Evolutionary conservation across 768 basidiomycete genomes (phyloP).

Genomic region (Trametes villosa): DNA sequence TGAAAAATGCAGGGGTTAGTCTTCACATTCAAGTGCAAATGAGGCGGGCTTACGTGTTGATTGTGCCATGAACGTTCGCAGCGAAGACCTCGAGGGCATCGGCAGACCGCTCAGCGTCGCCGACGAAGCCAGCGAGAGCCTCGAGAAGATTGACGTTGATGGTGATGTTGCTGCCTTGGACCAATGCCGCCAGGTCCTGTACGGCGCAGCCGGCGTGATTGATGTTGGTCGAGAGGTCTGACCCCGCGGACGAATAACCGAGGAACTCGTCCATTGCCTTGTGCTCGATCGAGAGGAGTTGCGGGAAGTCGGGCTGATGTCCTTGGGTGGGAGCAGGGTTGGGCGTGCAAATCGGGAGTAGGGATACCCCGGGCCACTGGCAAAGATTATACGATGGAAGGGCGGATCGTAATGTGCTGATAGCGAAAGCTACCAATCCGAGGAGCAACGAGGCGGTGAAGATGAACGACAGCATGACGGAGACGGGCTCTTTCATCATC

Average conservation of each 20-base stretch:
- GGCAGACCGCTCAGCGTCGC: constrained; percentile 61
- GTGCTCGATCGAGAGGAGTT: constrained; percentile 60
- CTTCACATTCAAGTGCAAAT: not conserved
- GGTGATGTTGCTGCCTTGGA: constrained; percentile 63
- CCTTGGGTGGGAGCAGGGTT: not conserved
- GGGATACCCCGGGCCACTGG: not conserved
- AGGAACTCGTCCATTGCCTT: constrained; percentile 64
- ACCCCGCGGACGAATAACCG: constrained; percentile 58
- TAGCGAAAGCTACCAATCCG: not conserved
- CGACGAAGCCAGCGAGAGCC: constrained; percentile 55
- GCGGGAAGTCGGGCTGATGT: constrained; percentile 52
- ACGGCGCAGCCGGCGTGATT: constrained; percentile 81
- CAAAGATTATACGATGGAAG: not conserved
- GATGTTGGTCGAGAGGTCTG: constrained; percentile 64
- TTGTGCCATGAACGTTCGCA: constrained; percentile 67
- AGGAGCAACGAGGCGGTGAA: not conserved
- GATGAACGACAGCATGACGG: not conserved
- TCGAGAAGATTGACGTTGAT: constrained; percentile 60
- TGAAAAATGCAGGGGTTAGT: constrained; percentile 29
- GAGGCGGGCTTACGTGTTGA: constrained; percentile 60
- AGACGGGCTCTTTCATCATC: not conserved
- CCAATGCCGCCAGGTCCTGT: constrained; percentile 62
- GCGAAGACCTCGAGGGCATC: constrained; percentile 62
- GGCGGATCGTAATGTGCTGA: not conserved
- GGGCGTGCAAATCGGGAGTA: not conserved